Evolutionary conservation across 441 rosid genomes (phyloP).

Genomic region (Adansonia grandidieri): DNA sequence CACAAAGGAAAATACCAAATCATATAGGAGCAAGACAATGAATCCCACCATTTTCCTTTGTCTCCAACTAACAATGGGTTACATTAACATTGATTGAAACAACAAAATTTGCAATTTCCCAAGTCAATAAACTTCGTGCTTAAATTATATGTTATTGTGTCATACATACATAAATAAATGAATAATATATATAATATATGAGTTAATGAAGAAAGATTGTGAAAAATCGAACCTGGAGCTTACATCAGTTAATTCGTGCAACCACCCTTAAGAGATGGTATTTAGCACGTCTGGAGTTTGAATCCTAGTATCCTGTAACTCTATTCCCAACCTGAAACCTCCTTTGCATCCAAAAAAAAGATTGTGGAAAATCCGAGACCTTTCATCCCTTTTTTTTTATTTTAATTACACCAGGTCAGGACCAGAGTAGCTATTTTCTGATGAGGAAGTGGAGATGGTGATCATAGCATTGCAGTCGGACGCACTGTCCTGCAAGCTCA

Average conservation of each 20-base stretch:
- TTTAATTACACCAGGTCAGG: conserved; percentile 55
- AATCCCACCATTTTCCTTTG: conserved; percentile 30
- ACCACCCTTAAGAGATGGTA: too few species aligned
- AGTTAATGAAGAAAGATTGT: conserved; percentile 20
- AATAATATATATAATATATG: conserved; percentile 21
- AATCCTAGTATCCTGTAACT: too few species aligned
- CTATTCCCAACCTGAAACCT: too few species aligned
- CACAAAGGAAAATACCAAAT: background rate
- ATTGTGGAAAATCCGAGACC: background rate
- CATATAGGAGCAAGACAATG: background rate
- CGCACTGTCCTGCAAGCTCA: conserved; percentile 84
- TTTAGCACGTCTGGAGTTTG: too few species aligned
- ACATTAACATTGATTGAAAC: background rate
- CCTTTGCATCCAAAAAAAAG: background rate
- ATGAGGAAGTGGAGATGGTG: conserved; percentile 64
- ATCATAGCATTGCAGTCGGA: conserved; percentile 77
- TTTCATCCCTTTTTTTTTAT: background rate
- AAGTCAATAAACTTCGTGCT: conserved; percentile 23
- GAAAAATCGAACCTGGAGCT: too few species aligned
- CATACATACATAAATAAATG: conserved; percentile 40
- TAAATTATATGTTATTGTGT: conserved; percentile 37
- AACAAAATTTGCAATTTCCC: conserved; percentile 13
- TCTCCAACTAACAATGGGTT: background rate
- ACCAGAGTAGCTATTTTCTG: conserved; percentile 56
- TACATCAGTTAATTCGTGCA: too few species aligned